Conservation (phyloP, 345 rosid genomes). For the Eucalyptus urophylla region DNA sequence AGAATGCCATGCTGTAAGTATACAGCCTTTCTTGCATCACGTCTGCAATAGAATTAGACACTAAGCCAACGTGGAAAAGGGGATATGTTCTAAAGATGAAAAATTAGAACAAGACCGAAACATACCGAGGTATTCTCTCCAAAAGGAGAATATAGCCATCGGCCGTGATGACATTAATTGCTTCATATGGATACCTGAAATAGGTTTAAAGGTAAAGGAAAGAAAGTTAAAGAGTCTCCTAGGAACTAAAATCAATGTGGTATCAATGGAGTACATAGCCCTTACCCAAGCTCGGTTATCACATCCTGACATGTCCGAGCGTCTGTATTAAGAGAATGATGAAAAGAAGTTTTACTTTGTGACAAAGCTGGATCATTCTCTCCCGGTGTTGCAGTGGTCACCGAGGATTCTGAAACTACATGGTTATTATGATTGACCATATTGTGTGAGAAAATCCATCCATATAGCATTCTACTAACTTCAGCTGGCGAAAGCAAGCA, state of each 20-base stretch:
- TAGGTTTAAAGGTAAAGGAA: background rate
- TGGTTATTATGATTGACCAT: background rate
- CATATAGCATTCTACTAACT: conserved; percentile 16
- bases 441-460: conserved; percentile 40
- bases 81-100: background rate
- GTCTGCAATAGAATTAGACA: conserved; percentile 32
- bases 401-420: conserved; percentile 10
- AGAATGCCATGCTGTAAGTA: conserved; percentile 86
- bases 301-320: conserved; percentile 93
- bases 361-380: conserved; percentile 41
- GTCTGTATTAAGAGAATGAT: conserved; percentile 74
- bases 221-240: background rate
- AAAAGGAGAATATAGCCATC: conserved; percentile 93
- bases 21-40: conserved; percentile 84
- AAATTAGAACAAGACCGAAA: background rate
- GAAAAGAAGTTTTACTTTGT: conserved; percentile 37
- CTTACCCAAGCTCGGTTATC: conserved; percentile 93
- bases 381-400: conserved; percentile 51
- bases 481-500: conserved; percentile 66
- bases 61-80: background rate
- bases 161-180: conserved; percentile 72
- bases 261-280: background rate
- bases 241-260: background rate
- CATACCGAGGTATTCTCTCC: conserved; percentile 96
- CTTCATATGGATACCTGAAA: conserved; percentile 88